Percentiles rank a stretch among this genome's conserved stretches.
phyloP scores from a whole-genome alignment of 1,284 basidiomycete genomes.

The Puccinia triticina region DNA sequence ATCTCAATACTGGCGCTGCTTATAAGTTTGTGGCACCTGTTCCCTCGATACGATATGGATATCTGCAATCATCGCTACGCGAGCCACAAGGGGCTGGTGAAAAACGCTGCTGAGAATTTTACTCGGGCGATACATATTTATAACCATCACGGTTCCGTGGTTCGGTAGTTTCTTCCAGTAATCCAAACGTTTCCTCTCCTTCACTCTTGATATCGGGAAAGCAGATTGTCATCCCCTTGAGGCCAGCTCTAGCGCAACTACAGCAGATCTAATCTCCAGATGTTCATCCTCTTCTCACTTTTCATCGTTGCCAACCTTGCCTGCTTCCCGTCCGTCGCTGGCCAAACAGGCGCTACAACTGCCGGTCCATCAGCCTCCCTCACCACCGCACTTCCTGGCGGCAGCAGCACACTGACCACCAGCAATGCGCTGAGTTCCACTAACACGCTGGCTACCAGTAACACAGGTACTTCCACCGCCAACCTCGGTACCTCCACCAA shows the following conservation, averaged over 20 bases:
- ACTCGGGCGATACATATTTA: background rate
- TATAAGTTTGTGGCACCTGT: constrained; percentile 13
- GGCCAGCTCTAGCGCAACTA: too few species aligned
- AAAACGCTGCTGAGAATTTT: background rate
- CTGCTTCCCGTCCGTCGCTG: background rate
- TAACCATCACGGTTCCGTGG: background rate
- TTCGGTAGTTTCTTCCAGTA: background rate
- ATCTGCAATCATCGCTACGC: background rate
- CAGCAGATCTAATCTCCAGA: background rate
- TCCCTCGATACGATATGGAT: constrained; percentile 3
- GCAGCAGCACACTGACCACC: too few species aligned
- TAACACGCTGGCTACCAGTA: too few species aligned
- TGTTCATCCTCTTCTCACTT: background rate
- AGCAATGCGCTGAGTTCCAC: too few species aligned
- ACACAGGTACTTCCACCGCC: too few species aligned
- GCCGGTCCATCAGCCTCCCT: too few species aligned
- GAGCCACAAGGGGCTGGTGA: background rate
- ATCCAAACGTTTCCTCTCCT: background rate
- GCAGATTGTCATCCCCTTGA: too few species aligned
- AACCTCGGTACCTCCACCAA: too few species aligned
- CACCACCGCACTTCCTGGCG: too few species aligned
- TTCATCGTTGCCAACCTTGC: background rate
- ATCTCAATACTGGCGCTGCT: background rate
- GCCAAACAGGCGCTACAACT: background rate
- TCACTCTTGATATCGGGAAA: background rate